Percentiles rank a stretch among this genome's conserved stretches.
Conservation (phyloP, 495 filamentous ascomycete species). For the Podospora appendiculata region DNA sequence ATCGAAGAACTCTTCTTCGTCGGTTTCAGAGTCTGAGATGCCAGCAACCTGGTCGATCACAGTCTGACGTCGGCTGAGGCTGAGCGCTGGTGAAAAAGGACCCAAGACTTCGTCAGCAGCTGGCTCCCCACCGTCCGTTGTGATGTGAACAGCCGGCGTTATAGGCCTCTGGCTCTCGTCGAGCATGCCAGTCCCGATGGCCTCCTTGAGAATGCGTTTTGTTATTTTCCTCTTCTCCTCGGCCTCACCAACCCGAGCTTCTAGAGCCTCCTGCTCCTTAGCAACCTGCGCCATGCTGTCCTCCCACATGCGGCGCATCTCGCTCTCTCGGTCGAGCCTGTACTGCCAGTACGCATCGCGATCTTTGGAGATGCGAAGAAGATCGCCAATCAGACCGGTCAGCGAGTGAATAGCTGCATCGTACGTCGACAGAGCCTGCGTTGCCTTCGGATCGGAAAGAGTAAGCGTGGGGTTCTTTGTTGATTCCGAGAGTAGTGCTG, state of each 20-base stretch:
- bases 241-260: slow-evolving; percentile 79
- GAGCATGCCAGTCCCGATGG: slow-evolving; percentile 54
- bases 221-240: slow-evolving; percentile 84
- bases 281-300: slow-evolving; percentile 95
- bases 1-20: slow-evolving; percentile 94
- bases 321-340: slow-evolving; percentile 78
- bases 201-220: slow-evolving; percentile 83
- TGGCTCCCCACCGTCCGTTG: slow-evolving; percentile 25
- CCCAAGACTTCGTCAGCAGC: slow-evolving; percentile 23
- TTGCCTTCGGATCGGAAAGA: slow-evolving; percentile 65
- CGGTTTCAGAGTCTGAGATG: slow-evolving; percentile 71
- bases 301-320: slow-evolving; percentile 92
- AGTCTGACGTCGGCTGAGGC: slow-evolving; percentile 45
- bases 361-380: slow-evolving; percentile 84
- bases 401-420: slow-evolving; percentile 83
- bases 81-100: slow-evolving; percentile 37
- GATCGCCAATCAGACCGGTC: slow-evolving; percentile 76
- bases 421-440: slow-evolving; percentile 78
- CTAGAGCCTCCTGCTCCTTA: slow-evolving; percentile 83
- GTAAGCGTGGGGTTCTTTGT: slow-evolving; percentile 57
- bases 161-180: slow-evolving; percentile 33
- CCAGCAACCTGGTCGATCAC: slow-evolving; percentile 53
- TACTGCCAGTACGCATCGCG: slow-evolving; percentile 97
- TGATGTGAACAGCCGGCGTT: slow-evolving; percentile 15
- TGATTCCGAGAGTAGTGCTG: slow-evolving; percentile 70